A percentile compares a stretch with the other conserved stretches of the same genome.
phyloP scores from a whole-genome alignment of 768 basidiomycete species.

The Psilocybe subaeruginosa region DNA sequence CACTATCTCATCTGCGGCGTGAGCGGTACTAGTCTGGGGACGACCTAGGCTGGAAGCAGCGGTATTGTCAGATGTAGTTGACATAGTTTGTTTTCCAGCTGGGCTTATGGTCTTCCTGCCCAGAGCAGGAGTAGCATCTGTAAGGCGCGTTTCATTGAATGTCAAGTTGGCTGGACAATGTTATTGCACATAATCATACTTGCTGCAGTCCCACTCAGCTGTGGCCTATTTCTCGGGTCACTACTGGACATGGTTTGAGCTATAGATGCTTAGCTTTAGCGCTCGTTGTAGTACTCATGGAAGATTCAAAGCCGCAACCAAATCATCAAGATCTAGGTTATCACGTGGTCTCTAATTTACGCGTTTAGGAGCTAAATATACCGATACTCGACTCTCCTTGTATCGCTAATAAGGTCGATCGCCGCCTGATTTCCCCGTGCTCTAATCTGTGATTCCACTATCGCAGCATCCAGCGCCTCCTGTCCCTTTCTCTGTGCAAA shows the following conservation, averaged over 20 bases:
- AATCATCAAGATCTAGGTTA: too few relatives aligned
- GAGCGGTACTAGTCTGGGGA: too few relatives aligned
- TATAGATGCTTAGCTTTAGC: neutral
- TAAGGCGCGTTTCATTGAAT: neutral
- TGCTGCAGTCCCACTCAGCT: neutral
- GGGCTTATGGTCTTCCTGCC: too few relatives aligned
- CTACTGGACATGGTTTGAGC: neutral
- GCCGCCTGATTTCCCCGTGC: conserved; percentile 5
- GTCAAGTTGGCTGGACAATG: neutral
- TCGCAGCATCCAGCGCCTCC: conserved; percentile 6
- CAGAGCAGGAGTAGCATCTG: too few relatives aligned
- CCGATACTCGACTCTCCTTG: conserved; percentile 9
- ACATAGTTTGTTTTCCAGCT: neutral
- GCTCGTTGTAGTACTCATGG: neutral
- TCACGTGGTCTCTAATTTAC: neutral
- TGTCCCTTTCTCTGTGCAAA: conserved; percentile 7
- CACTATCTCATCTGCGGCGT: neutral
- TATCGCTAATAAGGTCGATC: conserved; percentile 9
- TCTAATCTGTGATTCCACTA: neutral
- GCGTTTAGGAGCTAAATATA: neutral
- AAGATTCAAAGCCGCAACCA: neutral
- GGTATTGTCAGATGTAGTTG: neutral
- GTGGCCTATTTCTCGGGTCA: neutral
- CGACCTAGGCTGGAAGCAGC: neutral
- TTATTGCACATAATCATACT: neutral